Evolutionary conservation across 768 basidiomycete species (phyloP).

Genomic region (Saitozyma podzolica): DNA sequence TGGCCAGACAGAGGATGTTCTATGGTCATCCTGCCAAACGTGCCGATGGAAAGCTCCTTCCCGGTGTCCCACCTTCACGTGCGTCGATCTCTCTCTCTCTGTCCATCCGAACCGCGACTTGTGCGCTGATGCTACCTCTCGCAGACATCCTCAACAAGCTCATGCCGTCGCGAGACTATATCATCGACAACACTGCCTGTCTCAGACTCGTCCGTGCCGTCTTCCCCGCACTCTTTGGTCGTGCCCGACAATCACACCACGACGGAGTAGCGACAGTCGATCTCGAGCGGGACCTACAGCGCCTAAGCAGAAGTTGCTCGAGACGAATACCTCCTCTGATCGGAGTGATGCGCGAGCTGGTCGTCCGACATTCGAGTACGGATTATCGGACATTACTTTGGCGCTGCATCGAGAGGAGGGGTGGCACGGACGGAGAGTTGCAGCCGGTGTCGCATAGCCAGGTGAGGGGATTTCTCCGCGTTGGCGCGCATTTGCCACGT

Average conservation of each 20-base stretch:
- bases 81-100: constrained; percentile 2
- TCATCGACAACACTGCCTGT: constrained; percentile 55
- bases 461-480: constrained; percentile 6
- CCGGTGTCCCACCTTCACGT: constrained; percentile 39
- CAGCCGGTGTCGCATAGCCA: constrained; percentile 23
- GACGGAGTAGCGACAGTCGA: neutral
- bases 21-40: constrained; percentile 32
- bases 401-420: constrained; percentile 4
- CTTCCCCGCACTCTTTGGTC: constrained; percentile 55
- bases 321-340: constrained; percentile 10
- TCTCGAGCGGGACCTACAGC: neutral
- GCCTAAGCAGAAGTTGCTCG: neutral
- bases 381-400: constrained; percentile 19
- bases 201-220: constrained; percentile 71
- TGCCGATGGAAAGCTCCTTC: constrained; percentile 6
- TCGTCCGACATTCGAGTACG: constrained; percentile 21
- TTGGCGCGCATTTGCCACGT: neutral
- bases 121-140: neutral
- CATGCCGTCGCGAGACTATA: constrained; percentile 50
- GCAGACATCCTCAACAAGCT: constrained; percentile 66
- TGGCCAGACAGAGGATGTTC: constrained; percentile 30
- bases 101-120: neutral
- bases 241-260: no score
- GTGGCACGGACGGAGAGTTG: constrained; percentile 1
- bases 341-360: constrained; percentile 27